Evolutionary conservation across 108 stramenopile species (phyloP).

Genomic region (Schizochytrium sp.): DNA sequence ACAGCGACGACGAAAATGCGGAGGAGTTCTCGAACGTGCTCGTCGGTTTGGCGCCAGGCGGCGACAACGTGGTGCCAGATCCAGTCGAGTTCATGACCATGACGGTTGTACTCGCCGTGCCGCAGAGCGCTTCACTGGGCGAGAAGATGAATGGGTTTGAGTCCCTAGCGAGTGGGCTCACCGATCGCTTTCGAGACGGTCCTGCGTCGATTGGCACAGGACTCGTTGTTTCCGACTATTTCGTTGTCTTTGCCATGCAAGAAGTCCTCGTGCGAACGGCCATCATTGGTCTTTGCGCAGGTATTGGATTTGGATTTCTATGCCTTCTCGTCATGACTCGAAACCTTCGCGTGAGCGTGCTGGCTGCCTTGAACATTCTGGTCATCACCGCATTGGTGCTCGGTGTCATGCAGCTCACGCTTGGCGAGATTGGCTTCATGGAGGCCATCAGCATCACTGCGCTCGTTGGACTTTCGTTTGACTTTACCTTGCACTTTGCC

Average conservation of each 20-base stretch:
- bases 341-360: neutral
- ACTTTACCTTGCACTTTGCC: slow-evolving; percentile 32
- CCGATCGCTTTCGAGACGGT: neutral
- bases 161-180: neutral
- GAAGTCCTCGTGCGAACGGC: neutral
- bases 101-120: neutral
- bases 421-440: neutral
- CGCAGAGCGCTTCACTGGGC: neutral
- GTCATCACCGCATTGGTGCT: neutral
- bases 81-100: neutral
- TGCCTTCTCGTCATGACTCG: neutral
- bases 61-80: neutral
- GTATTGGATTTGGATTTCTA: neutral
- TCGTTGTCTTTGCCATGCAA: neutral
- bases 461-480: slow-evolving; percentile 27
- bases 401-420: neutral
- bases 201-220: neutral
- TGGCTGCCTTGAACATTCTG: neutral
- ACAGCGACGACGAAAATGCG: neutral
- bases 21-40: neutral
- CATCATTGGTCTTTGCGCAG: neutral
- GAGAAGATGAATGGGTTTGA: neutral
- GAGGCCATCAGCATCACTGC: neutral
- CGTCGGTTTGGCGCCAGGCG: neutral
- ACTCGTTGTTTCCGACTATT: neutral